Percentiles rank a stretch among this genome's conserved stretches.
Conservation (phyloP, 306 rosid species). For the Rosa persica region DNA sequence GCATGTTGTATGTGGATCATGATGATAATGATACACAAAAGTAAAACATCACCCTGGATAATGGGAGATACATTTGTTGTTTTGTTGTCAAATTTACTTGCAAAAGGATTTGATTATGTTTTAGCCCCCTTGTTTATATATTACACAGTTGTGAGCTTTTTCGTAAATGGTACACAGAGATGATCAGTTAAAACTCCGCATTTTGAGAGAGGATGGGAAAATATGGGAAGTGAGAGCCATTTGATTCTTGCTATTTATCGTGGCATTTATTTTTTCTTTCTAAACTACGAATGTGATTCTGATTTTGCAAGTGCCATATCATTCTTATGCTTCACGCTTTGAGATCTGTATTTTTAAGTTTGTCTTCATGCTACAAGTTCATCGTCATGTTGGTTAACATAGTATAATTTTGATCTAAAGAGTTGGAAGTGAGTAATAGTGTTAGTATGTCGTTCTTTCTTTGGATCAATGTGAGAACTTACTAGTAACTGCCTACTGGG, state of each 20-base stretch:
- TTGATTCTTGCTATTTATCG: not conserved
- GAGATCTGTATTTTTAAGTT: not conserved
- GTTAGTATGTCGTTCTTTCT: not conserved
- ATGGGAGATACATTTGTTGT: slow-evolving; percentile 26
- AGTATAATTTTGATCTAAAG: not conserved
- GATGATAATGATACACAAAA: slow-evolving; percentile 21
- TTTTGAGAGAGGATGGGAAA: not conserved
- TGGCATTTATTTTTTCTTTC: not conserved
- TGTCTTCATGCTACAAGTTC: not conserved
- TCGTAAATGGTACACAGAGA: not conserved
- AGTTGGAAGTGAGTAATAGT: not conserved
- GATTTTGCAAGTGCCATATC: not conserved
- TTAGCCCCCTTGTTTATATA: not conserved
- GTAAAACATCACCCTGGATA: slow-evolving; percentile 19
- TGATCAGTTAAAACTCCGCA: not conserved
- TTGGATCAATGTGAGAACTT: not conserved
- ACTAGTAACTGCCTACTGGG: too few relatives aligned
- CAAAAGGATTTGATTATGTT: not conserved
- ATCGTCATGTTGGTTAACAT: not conserved
- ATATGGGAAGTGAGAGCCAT: not conserved
- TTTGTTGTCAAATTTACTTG: slow-evolving; percentile 25
- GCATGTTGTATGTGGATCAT: slow-evolving; percentile 27
- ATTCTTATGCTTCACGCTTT: not conserved
- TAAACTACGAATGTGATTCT: not conserved
- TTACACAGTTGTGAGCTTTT: not conserved